Percentiles rank a stretch among this genome's conserved stretches.
Evolutionary conservation across 192 early-diverging fungal species (phyloP).

Genomic region (Linnemannia schmuckeri): DNA sequence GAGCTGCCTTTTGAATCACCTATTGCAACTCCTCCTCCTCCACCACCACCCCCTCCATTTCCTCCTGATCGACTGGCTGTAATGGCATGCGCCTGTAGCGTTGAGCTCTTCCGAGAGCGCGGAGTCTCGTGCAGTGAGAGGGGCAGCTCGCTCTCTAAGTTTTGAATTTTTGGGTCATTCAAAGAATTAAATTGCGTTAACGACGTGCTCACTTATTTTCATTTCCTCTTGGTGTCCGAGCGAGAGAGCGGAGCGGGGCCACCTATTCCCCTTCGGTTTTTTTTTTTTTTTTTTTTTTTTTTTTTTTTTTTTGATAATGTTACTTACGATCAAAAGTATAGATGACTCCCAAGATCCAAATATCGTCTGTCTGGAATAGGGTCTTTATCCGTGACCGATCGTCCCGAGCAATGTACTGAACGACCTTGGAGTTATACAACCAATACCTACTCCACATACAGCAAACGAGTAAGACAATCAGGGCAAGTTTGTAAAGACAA

Average conservation of each 20-base stretch:
- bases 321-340: conserved; percentile 49
- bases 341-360: conserved; percentile 57
- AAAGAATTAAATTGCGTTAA: conserved; percentile 1
- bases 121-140: conserved; percentile 28
- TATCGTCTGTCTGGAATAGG: conserved; percentile 43
- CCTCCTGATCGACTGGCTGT: neutral
- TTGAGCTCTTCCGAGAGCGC: conserved; percentile 33
- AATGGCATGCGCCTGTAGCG: neutral
- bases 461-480: neutral
- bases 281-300: neutral
- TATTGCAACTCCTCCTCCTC: neutral
- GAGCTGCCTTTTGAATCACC: conserved; percentile 4
- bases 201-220: neutral
- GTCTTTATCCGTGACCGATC: conserved; percentile 51
- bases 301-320: neutral
- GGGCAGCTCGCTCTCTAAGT: conserved; percentile 7
- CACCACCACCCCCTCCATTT: neutral
- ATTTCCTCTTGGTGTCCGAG: neutral
- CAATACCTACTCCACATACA: conserved; percentile 46
- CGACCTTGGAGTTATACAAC: conserved; percentile 54
- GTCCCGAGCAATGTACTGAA: conserved; percentile 57
- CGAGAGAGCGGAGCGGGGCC: neutral
- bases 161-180: neutral
- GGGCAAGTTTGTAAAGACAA: neutral
- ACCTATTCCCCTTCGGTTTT: neutral